Evolutionary conservation across 2,329 filamentous ascomycete genomes (phyloP).

Genomic region (Tolypocladium endophyticum): DNA sequence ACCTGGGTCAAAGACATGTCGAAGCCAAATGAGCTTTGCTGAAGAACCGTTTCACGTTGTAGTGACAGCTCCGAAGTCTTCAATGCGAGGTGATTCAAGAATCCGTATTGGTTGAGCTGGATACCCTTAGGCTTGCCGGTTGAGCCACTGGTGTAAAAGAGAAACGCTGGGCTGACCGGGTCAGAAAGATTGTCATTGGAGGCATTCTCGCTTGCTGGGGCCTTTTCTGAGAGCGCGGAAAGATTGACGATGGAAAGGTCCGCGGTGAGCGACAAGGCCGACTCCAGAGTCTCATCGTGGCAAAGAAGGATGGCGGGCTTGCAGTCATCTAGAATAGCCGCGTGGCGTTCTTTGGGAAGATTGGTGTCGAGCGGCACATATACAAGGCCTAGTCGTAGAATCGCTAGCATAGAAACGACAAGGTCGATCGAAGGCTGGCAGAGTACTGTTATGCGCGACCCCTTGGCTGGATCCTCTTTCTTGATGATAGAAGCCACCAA

Average conservation of each 20-base stretch:
- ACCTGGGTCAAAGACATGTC: slow-evolving; percentile 29
- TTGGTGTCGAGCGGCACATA: slow-evolving; percentile 20
- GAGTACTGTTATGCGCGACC: slow-evolving; percentile 18
- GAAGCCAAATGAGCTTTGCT: slow-evolving; percentile 29
- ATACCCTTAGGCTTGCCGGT: slow-evolving; percentile 31
- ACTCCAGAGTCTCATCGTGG: background rate
- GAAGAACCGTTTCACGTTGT: slow-evolving; percentile 18
- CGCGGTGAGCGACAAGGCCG: background rate
- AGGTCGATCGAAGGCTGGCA: slow-evolving; percentile 23
- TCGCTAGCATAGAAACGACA: slow-evolving; percentile 27
- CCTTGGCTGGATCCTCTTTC: background rate
- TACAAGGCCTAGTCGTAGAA: slow-evolving; percentile 23
- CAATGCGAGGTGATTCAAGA: slow-evolving; percentile 18
- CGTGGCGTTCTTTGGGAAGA: background rate
- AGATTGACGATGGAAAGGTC: background rate
- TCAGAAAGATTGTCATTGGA: slow-evolving; percentile 1
- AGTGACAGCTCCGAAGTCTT: slow-evolving; percentile 8
- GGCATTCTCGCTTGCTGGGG: background rate
- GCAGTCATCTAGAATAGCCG: background rate
- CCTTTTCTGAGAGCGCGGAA: slow-evolving; percentile 12
- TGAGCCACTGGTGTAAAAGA: slow-evolving; percentile 23
- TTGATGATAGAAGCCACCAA: background rate
- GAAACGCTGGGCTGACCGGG: slow-evolving; percentile 3
- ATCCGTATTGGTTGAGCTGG: slow-evolving; percentile 15
- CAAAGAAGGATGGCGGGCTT: background rate